Evolutionary conservation across 306 rosid species (phyloP), one percentile per base, ranked within the genome.

Genomic region (Cicer cuneatum): DNA sequence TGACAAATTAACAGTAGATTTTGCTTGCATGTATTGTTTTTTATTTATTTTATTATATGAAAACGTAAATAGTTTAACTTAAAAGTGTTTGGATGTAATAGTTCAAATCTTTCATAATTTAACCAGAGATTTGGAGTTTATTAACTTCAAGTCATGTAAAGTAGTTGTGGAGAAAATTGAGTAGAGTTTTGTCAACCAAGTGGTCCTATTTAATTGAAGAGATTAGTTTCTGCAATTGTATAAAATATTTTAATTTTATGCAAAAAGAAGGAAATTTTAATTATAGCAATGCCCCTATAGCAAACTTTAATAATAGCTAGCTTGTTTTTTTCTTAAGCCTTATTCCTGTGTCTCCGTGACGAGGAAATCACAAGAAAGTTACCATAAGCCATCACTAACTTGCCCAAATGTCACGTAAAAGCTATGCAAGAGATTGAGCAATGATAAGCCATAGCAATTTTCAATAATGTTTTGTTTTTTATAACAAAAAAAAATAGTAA

Each of bases 401-500:
- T 47, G 43, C 24, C 43, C 71, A 7, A 63, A 48, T 38, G 53
- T 72, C 59, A 72, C 59, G 29, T 59, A 51, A 24, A 59, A 58
- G 68, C 48, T 60, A 8, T 18, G 18, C 46, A 43, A 43, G 33
- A 8, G 11, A 29, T 14, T 40, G 10, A 39, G 42, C 67, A 8
- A 41, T 54, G 11, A 7, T 11, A 19, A 18, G 6, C 41, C 42
- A 56, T 46, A 40, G 6, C 40, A 10, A 41, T 19, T 19, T 8
- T 72, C 15, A 12, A 21, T 53, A 1, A 21, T 72, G 7, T 58
- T 72, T 41, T 45, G 14, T 45, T 56, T n/a, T n/a, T n/a, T n/a
- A n/a, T n/a, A n/a, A n/a, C n/a, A n/a, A n/a, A n/a, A n/a, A n/a
- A n/a, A n/a, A n/a, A n/a, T n/a, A n/a, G 39, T 10, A 52, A 70